Base-by-base conservation (phyloP, 2,329 filamentous ascomycete genomes). In the Zarea fungicola region DNA sequence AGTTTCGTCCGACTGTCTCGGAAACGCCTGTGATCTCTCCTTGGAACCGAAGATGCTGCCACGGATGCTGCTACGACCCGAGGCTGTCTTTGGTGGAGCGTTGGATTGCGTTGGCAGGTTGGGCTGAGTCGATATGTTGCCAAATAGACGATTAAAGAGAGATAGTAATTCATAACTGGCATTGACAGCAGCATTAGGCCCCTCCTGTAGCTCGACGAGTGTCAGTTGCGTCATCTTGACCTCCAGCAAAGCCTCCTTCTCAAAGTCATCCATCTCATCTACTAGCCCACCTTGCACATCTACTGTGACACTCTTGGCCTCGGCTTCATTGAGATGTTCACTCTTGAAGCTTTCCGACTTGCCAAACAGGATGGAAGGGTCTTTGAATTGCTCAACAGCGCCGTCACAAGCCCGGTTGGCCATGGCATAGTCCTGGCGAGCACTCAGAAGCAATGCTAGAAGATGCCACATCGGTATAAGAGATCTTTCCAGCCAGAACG, bases 201-300 rank as follows among this genome's bases (percentile, higher is more conserved):
- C 90, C 62, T 96, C 90, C 4, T 89, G 71, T 14, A 93, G 71
- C 66, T 97, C 92, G 4, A 93, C 68, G 18, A 99, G 77, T 4
- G 87, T 79, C 52, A 99, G 74, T 60, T 97, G 91, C 10, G 92
- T 96, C 81, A 97, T 95, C 65, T 95, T 95, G 53, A 96, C 83
- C 65, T 97, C 88, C n/a, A 99, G 69, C 35, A 99, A 84, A 42
- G 81, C 80, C 64, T 91, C 88, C 62, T 90, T 95, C 62, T 97
- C 91, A 22, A 83, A 81, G 50, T 84, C 81, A 54, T 89, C 85
- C 82, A 96, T 88, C 37, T 87, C 82, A 55, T 92, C 86, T 1
- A 95, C 77, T 40, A 88, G 62, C 4, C 83, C 81, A 54, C 60
- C 64, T 22, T 50, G 51, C 16, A 57, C 51, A 10, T 62, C 59